Conservation (phyloP, 2,329 filamentous ascomycete species). For the Aspergillus sp. region DNA sequence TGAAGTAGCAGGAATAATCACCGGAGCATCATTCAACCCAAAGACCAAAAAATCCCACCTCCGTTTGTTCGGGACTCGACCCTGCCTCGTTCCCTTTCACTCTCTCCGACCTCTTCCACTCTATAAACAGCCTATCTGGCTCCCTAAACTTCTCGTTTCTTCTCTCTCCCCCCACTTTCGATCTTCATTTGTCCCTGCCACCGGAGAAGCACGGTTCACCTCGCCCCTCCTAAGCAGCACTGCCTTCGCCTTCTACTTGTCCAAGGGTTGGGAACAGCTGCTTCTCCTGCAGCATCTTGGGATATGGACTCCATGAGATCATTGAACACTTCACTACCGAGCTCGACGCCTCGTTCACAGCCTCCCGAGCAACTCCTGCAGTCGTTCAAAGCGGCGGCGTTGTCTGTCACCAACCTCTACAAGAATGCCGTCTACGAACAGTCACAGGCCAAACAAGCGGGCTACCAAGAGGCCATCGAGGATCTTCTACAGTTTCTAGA, state of each 20-base stretch:
- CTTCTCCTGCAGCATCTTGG: constrained; percentile 6
- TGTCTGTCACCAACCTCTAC: constrained; percentile 94
- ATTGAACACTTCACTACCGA: constrained; percentile 60
- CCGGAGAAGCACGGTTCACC: constrained; percentile 16
- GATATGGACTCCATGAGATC: constrained; percentile 64
- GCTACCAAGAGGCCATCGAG: constrained; percentile 91
- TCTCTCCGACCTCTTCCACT: not conserved
- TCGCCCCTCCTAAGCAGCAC: constrained; percentile 18
- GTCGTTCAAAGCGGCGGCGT: constrained; percentile 85
- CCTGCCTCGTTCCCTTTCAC: not conserved
- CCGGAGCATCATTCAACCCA: constrained; percentile 15
- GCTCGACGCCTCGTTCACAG: constrained; percentile 47
- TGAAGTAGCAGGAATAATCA: constrained; percentile 20
- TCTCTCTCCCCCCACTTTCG: not conserved
- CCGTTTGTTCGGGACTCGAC: constrained; percentile 8
- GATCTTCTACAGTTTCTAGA: constrained; percentile 85
- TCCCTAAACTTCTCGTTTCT: constrained; percentile 6
- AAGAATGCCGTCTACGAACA: constrained; percentile 82
- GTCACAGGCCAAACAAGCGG: constrained; percentile 70
- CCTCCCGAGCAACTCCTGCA: constrained; percentile 65
- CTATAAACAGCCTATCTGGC: not conserved
- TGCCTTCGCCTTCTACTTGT: not conserved
- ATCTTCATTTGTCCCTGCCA: constrained; percentile 2
- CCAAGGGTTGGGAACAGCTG: constrained; percentile 8
- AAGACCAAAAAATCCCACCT: constrained; percentile 7